A percentile compares a stretch with the other conserved stretches of the same genome.
These are phyloP conservation scores for Phoenix dactylifera DNA, from an alignment of 176 grass and related monocot species.

Conservation along the genomic window DNA sequence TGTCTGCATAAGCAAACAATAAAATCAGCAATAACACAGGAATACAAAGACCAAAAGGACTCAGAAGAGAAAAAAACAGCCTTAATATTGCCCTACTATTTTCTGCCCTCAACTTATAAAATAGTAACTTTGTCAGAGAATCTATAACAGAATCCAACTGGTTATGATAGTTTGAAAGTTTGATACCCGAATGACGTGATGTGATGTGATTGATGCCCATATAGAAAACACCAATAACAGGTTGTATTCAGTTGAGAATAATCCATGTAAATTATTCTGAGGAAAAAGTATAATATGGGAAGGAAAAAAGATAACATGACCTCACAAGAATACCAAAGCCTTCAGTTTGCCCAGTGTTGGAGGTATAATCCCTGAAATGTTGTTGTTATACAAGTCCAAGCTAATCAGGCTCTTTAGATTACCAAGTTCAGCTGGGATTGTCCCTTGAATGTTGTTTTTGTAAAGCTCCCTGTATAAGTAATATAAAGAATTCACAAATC, in stretches of 20 bases:
- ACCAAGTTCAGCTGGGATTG: slow-evolving; percentile 68
- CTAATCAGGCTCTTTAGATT: slow-evolving; percentile 85
- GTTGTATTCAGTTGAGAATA: too few species aligned
- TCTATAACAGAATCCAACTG: too few species aligned
- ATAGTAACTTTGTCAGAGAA: too few species aligned
- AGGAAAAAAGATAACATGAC: slow-evolving; percentile 18
- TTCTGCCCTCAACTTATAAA: too few species aligned
- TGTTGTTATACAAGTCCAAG: slow-evolving; percentile 95
- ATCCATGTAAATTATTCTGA: slow-evolving; percentile 6
- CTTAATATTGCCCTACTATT: too few species aligned
- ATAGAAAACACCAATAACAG: too few species aligned
- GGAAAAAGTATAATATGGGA: slow-evolving; percentile 11
- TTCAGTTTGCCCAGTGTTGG: slow-evolving; percentile 66
- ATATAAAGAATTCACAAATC: slow-evolving; percentile 16
- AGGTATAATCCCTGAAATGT: slow-evolving; percentile 76
- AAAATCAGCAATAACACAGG: too few species aligned
- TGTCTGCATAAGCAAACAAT: slow-evolving; percentile 42
- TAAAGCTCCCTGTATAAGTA: slow-evolving; percentile 73
- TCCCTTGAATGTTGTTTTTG: slow-evolving; percentile 91
- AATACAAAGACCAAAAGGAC: too few species aligned
- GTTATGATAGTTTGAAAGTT: too few species aligned
- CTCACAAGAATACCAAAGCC: slow-evolving; percentile 92
- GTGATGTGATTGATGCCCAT: too few species aligned
- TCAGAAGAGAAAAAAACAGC: too few species aligned
- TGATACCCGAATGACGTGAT: too few species aligned